Evolutionary conservation across 495 filamentous ascomycete species (phyloP), one percentile per base, ranked within the genome.

Genomic region (Aspergillus nanangensis): DNA sequence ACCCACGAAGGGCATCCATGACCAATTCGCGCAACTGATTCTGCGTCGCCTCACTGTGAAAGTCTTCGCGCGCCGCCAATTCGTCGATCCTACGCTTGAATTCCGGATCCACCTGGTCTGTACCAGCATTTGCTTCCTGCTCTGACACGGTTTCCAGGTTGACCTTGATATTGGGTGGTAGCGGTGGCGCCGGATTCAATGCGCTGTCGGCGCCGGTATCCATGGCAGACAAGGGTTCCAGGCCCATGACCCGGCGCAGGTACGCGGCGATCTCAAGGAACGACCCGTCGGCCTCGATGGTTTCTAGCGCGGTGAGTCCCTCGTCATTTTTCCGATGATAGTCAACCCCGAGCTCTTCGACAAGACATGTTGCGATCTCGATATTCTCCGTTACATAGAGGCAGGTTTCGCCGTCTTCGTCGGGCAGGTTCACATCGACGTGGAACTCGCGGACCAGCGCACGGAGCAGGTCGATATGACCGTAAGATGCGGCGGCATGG

Each of bases 401-500:
- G 15, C 91, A 85, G 7, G 92, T 96, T 64, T 98, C 93, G 39
- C 81, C 82, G 60, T 97, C 93, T 59, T 91, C 83, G 55, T 96
- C 93, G 41, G 75, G 74, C 33, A 96, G 66, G 57, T 96, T 85
- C 23, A 87, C 80, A 47, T 89, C 68, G 8, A 88, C 88, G 18
- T 83, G 67, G 65, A 87, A 90, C 11, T 87, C 87, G 24, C 75
- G 70, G n/a, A 94, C 77, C 2, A 98, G 79, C 1, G 80, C 66
- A 34, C 84, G 84, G 7, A 96, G 80, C 20, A 97, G 83, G 41
- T 84, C 79, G 24, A 84, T 66, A 52, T 96, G 89, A 57, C 82
- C 84, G 74, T 98, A 98, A 50, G 91, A 96, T 23, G 85, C 80
- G 5, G 92, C 87, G 18, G 93, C 94, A 63, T 98, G 93, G 17